Evolutionary conservation across 2,329 filamentous ascomycete genomes (phyloP).

Genomic region (Talaromyces sp.): DNA sequence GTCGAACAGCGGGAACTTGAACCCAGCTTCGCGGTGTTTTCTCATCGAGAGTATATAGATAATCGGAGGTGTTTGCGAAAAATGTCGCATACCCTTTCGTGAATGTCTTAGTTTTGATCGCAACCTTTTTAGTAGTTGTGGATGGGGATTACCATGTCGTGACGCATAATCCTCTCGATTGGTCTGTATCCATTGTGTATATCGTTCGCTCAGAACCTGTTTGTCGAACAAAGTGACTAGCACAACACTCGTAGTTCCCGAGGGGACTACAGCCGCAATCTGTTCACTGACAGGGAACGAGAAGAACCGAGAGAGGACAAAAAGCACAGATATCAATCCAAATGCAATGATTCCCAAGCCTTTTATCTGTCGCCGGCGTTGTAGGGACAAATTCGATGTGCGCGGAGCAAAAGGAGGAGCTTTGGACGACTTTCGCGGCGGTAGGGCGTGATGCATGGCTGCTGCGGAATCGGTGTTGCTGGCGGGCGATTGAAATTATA

Average conservation of each 20-base stretch:
- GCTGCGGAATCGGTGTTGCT: not conserved
- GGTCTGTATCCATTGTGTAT: constrained; percentile 69
- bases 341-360: constrained; percentile 55
- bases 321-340: constrained; percentile 11
- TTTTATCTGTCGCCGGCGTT: constrained; percentile 62
- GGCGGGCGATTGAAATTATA: not conserved
- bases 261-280: constrained; percentile 23
- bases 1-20: constrained; percentile 78
- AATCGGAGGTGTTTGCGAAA: constrained; percentile 73
- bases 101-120: constrained; percentile 5
- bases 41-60: constrained; percentile 50
- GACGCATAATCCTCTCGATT: constrained; percentile 83
- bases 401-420: constrained; percentile 64
- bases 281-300: constrained; percentile 29
- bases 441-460: constrained; percentile 83
- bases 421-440: constrained; percentile 77
- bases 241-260: constrained; percentile 56
- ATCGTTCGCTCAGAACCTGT: constrained; percentile 60
- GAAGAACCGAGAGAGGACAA: constrained; percentile 38
- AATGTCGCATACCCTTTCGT: constrained; percentile 76
- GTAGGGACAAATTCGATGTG: constrained; percentile 36
- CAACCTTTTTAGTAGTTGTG: not conserved
- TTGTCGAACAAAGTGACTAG: constrained; percentile 82
- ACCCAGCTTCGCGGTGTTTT: constrained; percentile 49
- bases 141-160: constrained; percentile 68